A percentile compares a stretch with the other conserved stretches of the same genome.
These are phyloP conservation scores for Leccinum aurantiacum DNA, from an alignment of 768 basidiomycete genomes.

Conservation along the genomic window DNA sequence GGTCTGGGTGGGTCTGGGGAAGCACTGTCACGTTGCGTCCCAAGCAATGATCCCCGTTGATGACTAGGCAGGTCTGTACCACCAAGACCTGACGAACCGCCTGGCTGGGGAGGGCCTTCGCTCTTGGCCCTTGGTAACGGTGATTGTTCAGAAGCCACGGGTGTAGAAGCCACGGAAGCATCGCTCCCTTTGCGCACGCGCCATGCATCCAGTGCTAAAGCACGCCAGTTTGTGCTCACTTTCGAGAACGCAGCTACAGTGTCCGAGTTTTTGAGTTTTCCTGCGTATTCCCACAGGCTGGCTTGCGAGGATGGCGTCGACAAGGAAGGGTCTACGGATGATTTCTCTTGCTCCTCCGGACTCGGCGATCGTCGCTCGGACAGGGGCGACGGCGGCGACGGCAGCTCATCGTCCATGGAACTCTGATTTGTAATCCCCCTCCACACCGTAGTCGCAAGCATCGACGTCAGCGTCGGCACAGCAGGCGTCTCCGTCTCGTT, in stretches of 20 bases:
- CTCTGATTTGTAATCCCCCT: slow-evolving; percentile 74
- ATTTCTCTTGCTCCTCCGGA: slow-evolving; percentile 18
- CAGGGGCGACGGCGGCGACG: slow-evolving; percentile 41
- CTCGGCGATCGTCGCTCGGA: slow-evolving; percentile 29
- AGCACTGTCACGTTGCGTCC: slow-evolving; percentile 33
- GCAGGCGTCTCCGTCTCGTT: slow-evolving; percentile 46
- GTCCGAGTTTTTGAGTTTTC: slow-evolving; percentile 72
- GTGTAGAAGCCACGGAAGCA: slow-evolving; percentile 4
- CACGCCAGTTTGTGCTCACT: slow-evolving; percentile 74
- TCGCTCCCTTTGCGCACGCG: slow-evolving; percentile 21
- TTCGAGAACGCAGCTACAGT: slow-evolving; percentile 69
- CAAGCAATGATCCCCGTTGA: slow-evolving; percentile 44
- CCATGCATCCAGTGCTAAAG: slow-evolving; percentile 47
- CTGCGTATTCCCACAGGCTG: slow-evolving; percentile 68
- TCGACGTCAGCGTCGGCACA: slow-evolving; percentile 44
- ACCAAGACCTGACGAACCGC: slow-evolving; percentile 15
- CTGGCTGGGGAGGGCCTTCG: slow-evolving; percentile 19
- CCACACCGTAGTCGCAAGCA: slow-evolving; percentile 68
- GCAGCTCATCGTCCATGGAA: slow-evolving; percentile 62
- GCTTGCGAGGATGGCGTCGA: slow-evolving; percentile 31
- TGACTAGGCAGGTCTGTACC: slow-evolving; percentile 6
- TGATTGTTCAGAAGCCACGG: slow-evolving; percentile 2
- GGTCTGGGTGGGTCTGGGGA: slow-evolving; percentile 57
- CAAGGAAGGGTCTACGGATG: slow-evolving; percentile 15
- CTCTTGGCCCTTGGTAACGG: slow-evolving; percentile 24